Evolutionary conservation across 257 asterid species (phyloP).

Genomic region (Petrea volubilis): DNA sequence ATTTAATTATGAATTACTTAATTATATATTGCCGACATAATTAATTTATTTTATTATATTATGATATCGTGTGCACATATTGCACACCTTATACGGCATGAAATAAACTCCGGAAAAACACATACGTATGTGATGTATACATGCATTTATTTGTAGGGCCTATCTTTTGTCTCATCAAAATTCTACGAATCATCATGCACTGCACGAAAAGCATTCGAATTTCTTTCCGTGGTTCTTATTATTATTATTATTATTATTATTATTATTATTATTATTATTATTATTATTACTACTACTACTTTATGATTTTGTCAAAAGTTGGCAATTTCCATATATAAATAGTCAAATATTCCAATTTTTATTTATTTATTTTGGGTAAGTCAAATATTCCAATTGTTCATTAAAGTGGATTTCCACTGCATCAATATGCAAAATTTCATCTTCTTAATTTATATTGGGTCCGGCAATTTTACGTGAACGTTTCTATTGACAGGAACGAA

Average conservation of each 20-base stretch:
- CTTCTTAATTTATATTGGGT: no score
- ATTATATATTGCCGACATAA: no score
- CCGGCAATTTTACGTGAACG: no score
- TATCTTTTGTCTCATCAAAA: not conserved
- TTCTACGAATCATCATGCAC: not conserved
- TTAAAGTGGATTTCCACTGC: slow-evolving; percentile 15
- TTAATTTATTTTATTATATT: no score
- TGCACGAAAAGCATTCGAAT: not conserved
- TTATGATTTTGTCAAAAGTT: not conserved
- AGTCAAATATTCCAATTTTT: slow-evolving; percentile 18
- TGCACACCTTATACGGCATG: no score
- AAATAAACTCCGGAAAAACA: no score
- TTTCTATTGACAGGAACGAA: no score
- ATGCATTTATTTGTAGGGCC: not conserved
- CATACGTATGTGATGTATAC: no score
- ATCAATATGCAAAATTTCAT: not conserved
- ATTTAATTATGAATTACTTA: no score
- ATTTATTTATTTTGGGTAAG: no score
- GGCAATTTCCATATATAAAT: not conserved
- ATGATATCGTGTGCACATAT: no score
- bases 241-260: not conserved
- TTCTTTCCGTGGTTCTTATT: not conserved
- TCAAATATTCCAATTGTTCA: slow-evolving; percentile 18
- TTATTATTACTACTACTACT: not conserved
- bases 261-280: no score